Percentiles rank a stretch among this genome's conserved stretches.
phyloP scores from a whole-genome alignment of 2,329 filamentous ascomycete species.

The Fusarium beomiforme region DNA sequence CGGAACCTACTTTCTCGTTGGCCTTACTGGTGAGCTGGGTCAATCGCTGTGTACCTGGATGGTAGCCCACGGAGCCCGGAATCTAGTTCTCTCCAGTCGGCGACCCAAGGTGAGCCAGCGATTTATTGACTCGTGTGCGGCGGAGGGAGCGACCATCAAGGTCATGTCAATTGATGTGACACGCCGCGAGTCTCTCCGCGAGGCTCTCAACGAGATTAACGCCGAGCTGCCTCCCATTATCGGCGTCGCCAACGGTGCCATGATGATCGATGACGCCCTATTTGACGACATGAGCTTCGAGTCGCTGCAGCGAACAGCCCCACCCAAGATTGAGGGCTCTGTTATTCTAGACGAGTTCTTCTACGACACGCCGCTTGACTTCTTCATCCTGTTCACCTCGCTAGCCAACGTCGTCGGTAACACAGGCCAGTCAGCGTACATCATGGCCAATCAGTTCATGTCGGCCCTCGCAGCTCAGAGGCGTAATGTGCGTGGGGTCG shows the following conservation, averaged over 20 bases:
- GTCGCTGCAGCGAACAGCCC: neutral
- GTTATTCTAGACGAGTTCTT: neutral
- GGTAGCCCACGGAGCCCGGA: slow-evolving; percentile 49
- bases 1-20: slow-evolving; percentile 46
- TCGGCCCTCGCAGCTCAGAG: neutral
- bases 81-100: slow-evolving; percentile 52
- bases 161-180: neutral
- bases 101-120: slow-evolving; percentile 46
- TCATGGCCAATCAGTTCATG: neutral
- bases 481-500: neutral
- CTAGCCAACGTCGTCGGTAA: neutral
- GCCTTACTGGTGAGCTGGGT: slow-evolving; percentile 47
- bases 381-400: slow-evolving; percentile 5
- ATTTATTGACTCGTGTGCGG: neutral
- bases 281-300: neutral
- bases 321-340: neutral
- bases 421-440: neutral
- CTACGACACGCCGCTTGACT: neutral
- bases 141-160: neutral
- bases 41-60: slow-evolving; percentile 52
- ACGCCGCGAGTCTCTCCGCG: neutral
- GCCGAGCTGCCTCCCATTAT: neutral
- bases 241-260: neutral
- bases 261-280: neutral
- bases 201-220: slow-evolving; percentile 22